Conservation (phyloP, 2,329 filamentous ascomycete genomes). For the Teratosphaeriaceae sp. region DNA sequence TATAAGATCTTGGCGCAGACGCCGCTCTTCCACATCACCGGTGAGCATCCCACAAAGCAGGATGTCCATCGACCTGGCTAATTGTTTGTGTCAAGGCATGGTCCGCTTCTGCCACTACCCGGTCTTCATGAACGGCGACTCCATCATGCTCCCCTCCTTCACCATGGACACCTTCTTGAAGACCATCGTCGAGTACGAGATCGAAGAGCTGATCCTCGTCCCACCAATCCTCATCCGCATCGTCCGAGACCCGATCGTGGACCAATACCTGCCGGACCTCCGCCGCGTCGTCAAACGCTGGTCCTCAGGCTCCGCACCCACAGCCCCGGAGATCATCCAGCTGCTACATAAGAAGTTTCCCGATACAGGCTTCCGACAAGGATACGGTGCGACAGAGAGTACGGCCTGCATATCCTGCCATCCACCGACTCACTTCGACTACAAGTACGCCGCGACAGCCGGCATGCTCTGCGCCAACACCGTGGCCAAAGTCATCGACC, state of each 20-base stretch:
- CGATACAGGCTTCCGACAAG: constrained; percentile 55
- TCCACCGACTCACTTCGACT: constrained; percentile 49
- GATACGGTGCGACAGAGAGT: constrained; percentile 63
- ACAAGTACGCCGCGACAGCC: constrained; percentile 50
- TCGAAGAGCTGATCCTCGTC: constrained; percentile 51
- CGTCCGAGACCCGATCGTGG: constrained; percentile 48
- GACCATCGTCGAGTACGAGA: constrained; percentile 43
- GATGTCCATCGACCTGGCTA: background rate
- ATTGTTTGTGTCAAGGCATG: constrained; percentile 52
- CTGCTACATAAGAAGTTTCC: constrained; percentile 51
- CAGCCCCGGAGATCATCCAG: constrained; percentile 50
- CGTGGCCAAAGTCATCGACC: constrained; percentile 51
- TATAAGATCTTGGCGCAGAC: constrained; percentile 49
- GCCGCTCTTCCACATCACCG: constrained; percentile 37
- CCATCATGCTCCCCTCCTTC: constrained; percentile 57
- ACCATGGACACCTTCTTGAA: constrained; percentile 51
- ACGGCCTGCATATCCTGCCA: constrained; percentile 58
- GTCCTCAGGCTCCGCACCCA: constrained; percentile 54
- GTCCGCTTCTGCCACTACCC: constrained; percentile 57
- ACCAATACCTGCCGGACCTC: constrained; percentile 49
- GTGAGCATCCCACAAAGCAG: background rate
- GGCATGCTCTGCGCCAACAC: constrained; percentile 54
- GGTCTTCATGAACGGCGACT: constrained; percentile 54
- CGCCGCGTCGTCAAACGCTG: constrained; percentile 43
- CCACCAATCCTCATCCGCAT: constrained; percentile 56